Base-by-base conservation (phyloP, 1,139 yeast species). In the Pneumocystis murina region DNA sequence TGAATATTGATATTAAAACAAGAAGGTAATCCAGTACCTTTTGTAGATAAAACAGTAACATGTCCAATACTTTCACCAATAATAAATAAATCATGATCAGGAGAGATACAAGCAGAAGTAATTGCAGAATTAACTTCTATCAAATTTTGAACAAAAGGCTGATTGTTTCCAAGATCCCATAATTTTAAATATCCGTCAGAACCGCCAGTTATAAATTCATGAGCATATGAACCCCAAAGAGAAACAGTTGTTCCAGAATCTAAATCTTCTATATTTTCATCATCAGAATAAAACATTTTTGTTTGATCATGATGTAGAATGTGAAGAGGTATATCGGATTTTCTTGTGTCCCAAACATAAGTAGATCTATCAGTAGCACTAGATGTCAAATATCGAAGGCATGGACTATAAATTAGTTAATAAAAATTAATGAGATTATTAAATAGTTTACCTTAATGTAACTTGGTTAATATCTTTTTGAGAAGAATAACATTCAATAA, bases 321-420 rank as follows among this genome's bases (percentile, higher is more conserved):
- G 36, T 61, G 64, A 30, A 62, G 40, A 2, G 48, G 35, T 24
- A 61, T 43, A 33, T 62, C 40, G 12, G 61, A 64, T 24, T 40
- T 59, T 10, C 64, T 59, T 24, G 36, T 30, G 35, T 62, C 64
- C 59, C 59, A 62, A 24, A 62, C 59, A 30, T 40, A 62, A 24
- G 64, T 62, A 12, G 41, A 55, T 20, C 59, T 17, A 17, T 62
- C 64, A 5, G 64, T 62, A 16, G 64, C 63, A 43, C 64, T 62
- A n/a, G 64, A 59, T 4, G 64, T 62, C 7, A 62, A 39, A 43
- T 61, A 61, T 14, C 54, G 30, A 36, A 59, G 60, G 4, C 64
- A 61, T 2, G 57, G 64, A 20, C 58, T 40, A 48, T 24, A 10
- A 48, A 48, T 4, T 48, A 12, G 10, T 48, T 16, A 43, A 17